phyloP scores from a whole-genome alignment of 306 rosid genomes.

The Sechiopsis laciniata region DNA sequence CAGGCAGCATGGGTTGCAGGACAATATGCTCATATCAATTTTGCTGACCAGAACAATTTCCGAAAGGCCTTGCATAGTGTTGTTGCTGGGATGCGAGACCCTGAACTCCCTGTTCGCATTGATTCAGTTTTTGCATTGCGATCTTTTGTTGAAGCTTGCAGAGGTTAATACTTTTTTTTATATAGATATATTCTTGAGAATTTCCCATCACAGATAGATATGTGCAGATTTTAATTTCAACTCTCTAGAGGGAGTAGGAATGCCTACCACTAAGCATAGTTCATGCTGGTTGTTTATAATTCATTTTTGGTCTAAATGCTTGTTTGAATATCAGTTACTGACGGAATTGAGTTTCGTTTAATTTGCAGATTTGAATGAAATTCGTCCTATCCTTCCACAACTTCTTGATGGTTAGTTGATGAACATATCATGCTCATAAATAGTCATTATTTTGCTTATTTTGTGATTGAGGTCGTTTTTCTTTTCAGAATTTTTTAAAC shows the following conservation, averaged over 20 bases:
- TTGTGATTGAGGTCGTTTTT: constrained; percentile 21
- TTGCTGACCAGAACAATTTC: constrained; percentile 79
- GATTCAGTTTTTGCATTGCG: constrained; percentile 95
- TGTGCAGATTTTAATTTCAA: neutral
- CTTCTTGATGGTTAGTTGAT: constrained; percentile 80
- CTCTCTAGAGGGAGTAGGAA: neutral
- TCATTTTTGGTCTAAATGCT: neutral
- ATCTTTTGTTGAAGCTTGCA: constrained; percentile 89
- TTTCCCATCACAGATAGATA: neutral
- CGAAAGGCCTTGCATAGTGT: constrained; percentile 83
- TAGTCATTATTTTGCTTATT: constrained; percentile 23
- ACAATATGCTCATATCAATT: constrained; percentile 80
- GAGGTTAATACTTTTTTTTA: constrained; percentile 36
- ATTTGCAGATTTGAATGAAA: constrained; percentile 76
- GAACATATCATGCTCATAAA: constrained; percentile 4
- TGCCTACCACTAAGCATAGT: neutral
- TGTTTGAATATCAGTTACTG: neutral
- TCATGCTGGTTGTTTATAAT: neutral
- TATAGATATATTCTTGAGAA: neutral
- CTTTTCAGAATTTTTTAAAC: constrained; percentile 79
- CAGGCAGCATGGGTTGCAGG: constrained; percentile 99
- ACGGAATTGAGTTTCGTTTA: constrained; percentile 12
- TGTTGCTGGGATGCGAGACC: constrained; percentile 79
- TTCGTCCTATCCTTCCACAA: constrained; percentile 85
- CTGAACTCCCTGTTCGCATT: constrained; percentile 92